A percentile compares a stretch with the other conserved stretches of the same genome.
Evolutionary conservation across 75 land plant genomes (phyloP).

Genomic region (Cupressus sempervirens): DNA sequence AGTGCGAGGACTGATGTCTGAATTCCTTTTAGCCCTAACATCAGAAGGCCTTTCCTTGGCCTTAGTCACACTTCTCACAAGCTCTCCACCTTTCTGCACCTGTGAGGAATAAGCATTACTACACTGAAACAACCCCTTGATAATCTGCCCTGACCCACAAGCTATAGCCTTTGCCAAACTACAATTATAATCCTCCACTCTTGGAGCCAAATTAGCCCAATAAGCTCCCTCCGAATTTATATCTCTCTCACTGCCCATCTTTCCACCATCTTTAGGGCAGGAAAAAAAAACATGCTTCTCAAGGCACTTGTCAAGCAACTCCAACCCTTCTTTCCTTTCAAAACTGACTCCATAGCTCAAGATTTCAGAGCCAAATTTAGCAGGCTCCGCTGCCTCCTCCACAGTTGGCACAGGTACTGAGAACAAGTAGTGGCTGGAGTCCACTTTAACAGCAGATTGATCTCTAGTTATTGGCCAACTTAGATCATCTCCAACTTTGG

Average conservation of each 20-base stretch:
- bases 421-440: constrained; percentile 63
- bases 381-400: constrained; percentile 18
- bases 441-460: constrained; percentile 65
- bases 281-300: constrained; percentile 57
- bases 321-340: constrained; percentile 9
- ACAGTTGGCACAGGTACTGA: constrained; percentile 22
- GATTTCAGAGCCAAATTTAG: constrained; percentile 7
- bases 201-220: constrained; percentile 75
- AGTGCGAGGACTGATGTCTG: constrained; percentile 15
- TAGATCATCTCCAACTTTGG: constrained; percentile 52
- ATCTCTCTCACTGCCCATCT: neutral
- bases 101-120: constrained; percentile 40
- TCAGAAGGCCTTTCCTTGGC: constrained; percentile 8
- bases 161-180: constrained; percentile 72
- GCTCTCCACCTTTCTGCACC: constrained; percentile 12
- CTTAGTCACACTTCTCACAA: neutral
- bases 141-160: constrained; percentile 60
- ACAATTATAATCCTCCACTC: constrained; percentile 56
- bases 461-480: constrained; percentile 75
- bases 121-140: constrained; percentile 59
- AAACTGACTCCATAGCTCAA: constrained; percentile 61
- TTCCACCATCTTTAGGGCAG: constrained; percentile 1
- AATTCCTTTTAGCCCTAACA: neutral
- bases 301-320: constrained; percentile 45
- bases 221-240: constrained; percentile 18